These are phyloP conservation scores for Scleroderma citrinum DNA, from an alignment of 768 basidiomycete genomes.

Conservation along the genomic window DNA sequence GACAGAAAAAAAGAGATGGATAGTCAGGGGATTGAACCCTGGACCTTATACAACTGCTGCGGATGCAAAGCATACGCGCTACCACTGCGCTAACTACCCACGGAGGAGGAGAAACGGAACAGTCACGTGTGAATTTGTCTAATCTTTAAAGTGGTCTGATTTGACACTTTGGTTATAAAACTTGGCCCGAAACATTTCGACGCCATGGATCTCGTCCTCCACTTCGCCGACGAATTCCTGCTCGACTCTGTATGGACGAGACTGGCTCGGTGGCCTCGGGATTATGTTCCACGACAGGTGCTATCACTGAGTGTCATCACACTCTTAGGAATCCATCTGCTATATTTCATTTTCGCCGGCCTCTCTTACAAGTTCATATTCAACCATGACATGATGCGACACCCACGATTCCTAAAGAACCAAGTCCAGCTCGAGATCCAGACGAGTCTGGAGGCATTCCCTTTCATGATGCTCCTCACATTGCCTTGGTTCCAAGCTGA, in stretches of 20 bases:
- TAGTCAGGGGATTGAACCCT: slow-evolving; percentile 28
- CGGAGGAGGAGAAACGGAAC: too few relatives aligned
- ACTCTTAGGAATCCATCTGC: slow-evolving; percentile 68
- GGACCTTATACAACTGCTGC: slow-evolving; percentile 23
- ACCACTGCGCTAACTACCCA: slow-evolving; percentile 16
- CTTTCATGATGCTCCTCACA: slow-evolving; percentile 75
- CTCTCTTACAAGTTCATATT: slow-evolving; percentile 83
- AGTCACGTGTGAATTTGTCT: too few relatives aligned
- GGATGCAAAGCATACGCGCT: slow-evolving; percentile 31
- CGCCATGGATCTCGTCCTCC: slow-evolving; percentile 76
- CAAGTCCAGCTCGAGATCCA: slow-evolving; percentile 81
- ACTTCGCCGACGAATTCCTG: slow-evolving; percentile 59
- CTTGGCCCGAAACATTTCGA: neutral
- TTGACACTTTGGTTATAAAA: slow-evolving; percentile 17
- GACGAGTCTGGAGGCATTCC: slow-evolving; percentile 69
- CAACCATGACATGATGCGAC: slow-evolving; percentile 92
- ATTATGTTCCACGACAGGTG: slow-evolving; percentile 74
- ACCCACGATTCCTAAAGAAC: slow-evolving; percentile 88
- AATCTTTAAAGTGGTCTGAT: slow-evolving; percentile 33
- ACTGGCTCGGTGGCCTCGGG: slow-evolving; percentile 81
- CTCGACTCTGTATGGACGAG: slow-evolving; percentile 79
- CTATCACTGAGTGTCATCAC: slow-evolving; percentile 69
- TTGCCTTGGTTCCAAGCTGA: slow-evolving; percentile 94
- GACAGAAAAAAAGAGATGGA: slow-evolving; percentile 20
- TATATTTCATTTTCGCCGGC: slow-evolving; percentile 88